phyloP scores from a whole-genome alignment of 768 basidiomycete genomes.

The Auricularia sp. region DNA sequence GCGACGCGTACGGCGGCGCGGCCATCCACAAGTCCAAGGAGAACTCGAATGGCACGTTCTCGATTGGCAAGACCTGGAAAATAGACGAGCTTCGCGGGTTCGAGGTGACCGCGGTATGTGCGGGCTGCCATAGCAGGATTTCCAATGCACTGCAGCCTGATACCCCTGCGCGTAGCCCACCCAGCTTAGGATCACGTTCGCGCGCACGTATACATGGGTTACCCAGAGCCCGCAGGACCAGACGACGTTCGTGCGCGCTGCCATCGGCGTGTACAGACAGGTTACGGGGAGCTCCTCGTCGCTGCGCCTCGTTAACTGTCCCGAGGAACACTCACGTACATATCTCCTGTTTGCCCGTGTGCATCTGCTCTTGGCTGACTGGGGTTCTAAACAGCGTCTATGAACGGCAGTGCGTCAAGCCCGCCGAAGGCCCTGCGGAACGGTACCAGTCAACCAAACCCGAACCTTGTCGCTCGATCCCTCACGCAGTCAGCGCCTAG shows the following conservation, averaged over 20 bases:
- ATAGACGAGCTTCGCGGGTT: constrained; percentile 72
- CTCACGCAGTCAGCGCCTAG: not conserved
- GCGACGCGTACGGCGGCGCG: constrained; percentile 50
- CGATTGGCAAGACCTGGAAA: constrained; percentile 95
- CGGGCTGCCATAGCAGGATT: not conserved
- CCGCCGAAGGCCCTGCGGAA: not conserved
- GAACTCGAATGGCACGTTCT: constrained; percentile 89
- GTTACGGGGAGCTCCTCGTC: constrained; percentile 14
- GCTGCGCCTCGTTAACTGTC: not conserved
- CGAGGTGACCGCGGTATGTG: constrained; percentile 63
- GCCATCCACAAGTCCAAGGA: constrained; percentile 94
- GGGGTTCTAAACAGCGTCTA: not conserved
- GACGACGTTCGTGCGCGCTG: constrained; percentile 52
- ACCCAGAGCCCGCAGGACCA: constrained; percentile 73
- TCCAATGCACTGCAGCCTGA: constrained; percentile 16
- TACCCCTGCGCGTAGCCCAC: constrained; percentile 34
- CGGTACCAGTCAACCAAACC: not conserved
- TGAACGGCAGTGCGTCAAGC: not conserved
- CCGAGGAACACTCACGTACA: not conserved
- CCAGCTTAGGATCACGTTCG: constrained; percentile 72
- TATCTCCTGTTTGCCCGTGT: not conserved
- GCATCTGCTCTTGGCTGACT: not conserved
- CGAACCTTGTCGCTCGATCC: not conserved
- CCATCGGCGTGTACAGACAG: constrained; percentile 39
- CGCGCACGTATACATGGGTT: constrained; percentile 86